These are phyloP conservation scores for Lathyrus oleraceus DNA, from an alignment of 306 rosid species.

Conservation along the genomic window DNA sequence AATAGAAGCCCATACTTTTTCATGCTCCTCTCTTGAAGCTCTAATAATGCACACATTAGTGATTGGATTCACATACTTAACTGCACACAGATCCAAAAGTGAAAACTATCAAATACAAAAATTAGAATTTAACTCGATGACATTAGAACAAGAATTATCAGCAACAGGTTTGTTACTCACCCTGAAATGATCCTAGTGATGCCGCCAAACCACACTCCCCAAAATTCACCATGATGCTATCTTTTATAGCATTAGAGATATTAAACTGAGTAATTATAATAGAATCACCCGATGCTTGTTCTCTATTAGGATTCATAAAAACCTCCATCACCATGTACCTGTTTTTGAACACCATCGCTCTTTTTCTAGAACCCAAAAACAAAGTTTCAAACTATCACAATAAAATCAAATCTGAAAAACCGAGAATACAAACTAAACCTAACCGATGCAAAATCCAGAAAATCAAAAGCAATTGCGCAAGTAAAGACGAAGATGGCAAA, in stretches of 20 bases:
- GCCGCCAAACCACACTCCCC: slow-evolving; percentile 92
- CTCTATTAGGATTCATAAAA: slow-evolving; percentile 72
- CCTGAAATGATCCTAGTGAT: slow-evolving; percentile 68
- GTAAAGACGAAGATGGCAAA: no score
- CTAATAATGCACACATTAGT: slow-evolving; percentile 76
- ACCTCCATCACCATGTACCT: slow-evolving; percentile 80
- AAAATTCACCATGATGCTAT: slow-evolving; percentile 70
- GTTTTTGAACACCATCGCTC: slow-evolving; percentile 78
- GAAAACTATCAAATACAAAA: not conserved
- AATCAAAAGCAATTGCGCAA: no score
- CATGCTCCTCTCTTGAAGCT: slow-evolving; percentile 69
- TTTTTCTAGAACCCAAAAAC: slow-evolving; percentile 18
- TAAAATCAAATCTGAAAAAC: no score
- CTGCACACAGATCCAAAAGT: slow-evolving; percentile 35
- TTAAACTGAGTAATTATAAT: slow-evolving; percentile 67
- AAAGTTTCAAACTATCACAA: not conserved
- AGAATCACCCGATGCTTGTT: slow-evolving; percentile 47
- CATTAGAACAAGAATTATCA: not conserved
- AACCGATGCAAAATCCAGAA: no score
- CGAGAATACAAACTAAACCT: no score
- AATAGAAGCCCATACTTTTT: slow-evolving; percentile 76
- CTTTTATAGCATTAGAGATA: slow-evolving; percentile 66
- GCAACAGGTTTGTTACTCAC: no score
- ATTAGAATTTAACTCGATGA: not conserved
- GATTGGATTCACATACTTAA: slow-evolving; percentile 77